A percentile compares a stretch with the other conserved stretches of the same genome.
These are phyloP conservation scores for Herpetomonas samuelpessoai DNA, from an alignment of 208 protist genomes.

Conservation along the genomic window DNA sequence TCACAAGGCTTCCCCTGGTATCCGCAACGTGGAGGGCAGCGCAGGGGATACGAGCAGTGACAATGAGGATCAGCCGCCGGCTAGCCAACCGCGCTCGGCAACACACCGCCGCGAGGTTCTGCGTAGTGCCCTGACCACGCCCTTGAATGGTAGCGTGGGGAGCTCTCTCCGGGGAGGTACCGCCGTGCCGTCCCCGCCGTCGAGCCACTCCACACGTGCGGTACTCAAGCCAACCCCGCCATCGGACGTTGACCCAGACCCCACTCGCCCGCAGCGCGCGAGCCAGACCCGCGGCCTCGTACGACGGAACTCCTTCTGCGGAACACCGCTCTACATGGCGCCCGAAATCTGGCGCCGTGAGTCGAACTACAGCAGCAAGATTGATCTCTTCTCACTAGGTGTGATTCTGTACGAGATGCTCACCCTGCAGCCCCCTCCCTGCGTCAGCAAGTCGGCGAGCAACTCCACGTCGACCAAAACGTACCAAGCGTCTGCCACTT, in stretches of 20 bases:
- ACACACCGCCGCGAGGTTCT: not conserved
- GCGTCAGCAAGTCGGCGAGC: slow-evolving; percentile 33
- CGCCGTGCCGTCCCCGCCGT: not conserved
- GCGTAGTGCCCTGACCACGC: not conserved
- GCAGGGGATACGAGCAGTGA: not conserved
- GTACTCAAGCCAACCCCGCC: not conserved
- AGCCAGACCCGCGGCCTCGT: not conserved
- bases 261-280: not conserved
- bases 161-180: too few relatives aligned
- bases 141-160: not conserved
- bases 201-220: not conserved
- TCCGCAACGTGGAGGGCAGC: not conserved
- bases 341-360: slow-evolving; percentile 91
- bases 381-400: slow-evolving; percentile 91
- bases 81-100: not conserved
- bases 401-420: slow-evolving; percentile 87
- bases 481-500: too few relatives aligned
- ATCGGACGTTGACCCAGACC: not conserved
- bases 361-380: slow-evolving; percentile 90
- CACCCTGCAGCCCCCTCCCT: slow-evolving; percentile 78
- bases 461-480: too few relatives aligned
- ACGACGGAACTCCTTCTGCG: slow-evolving; percentile 59
- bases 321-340: slow-evolving; percentile 91
- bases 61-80: not conserved
- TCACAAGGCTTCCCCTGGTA: too few relatives aligned